A percentile compares a stretch with the other conserved stretches of the same genome.
phyloP scores from a whole-genome alignment of 1,284 basidiomycete genomes.

The Afroboletus lepidellus region DNA sequence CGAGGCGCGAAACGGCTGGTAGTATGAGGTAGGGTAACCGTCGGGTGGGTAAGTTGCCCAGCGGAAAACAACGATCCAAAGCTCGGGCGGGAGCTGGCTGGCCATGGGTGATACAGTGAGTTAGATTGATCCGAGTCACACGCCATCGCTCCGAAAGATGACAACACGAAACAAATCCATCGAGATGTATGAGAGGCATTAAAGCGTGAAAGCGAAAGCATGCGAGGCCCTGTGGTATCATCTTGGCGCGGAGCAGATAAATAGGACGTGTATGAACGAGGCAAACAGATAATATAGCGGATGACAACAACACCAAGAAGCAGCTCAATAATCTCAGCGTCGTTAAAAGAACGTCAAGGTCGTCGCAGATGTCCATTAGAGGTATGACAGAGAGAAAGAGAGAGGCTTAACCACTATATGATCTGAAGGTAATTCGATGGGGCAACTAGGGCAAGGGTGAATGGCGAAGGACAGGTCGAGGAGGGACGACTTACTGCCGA shows the following conservation, averaged over 20 bases:
- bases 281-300: conserved; percentile 29
- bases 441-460: conserved; percentile 52
- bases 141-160: background rate
- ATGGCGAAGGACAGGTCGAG: conserved; percentile 1
- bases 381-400: conserved; percentile 4
- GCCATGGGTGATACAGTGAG: conserved; percentile 2
- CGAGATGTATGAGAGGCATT: conserved; percentile 2
- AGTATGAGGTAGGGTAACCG: conserved; percentile 31
- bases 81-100: conserved; percentile 43
- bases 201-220: conserved; percentile 10
- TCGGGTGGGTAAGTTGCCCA: conserved; percentile 38
- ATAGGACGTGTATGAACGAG: conserved; percentile 19
- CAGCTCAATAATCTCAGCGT: conserved; percentile 19
- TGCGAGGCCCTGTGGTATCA: conserved; percentile 33
- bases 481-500: conserved; percentile 66
- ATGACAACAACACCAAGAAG: conserved; percentile 29
- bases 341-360: conserved; percentile 34
- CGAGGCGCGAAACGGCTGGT: conserved; percentile 44
- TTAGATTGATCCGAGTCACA: background rate
- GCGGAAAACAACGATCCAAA: conserved; percentile 51
- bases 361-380: conserved; percentile 25
- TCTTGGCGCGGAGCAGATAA: conserved; percentile 29
- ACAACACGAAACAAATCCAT: background rate
- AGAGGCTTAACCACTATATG: conserved; percentile 41
- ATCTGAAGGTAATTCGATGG: conserved; percentile 82